A percentile compares a stretch with the other conserved stretches of the same genome.
Evolutionary conservation across 306 rosid genomes (phyloP).

Genomic region (Hippophae tibetana): DNA sequence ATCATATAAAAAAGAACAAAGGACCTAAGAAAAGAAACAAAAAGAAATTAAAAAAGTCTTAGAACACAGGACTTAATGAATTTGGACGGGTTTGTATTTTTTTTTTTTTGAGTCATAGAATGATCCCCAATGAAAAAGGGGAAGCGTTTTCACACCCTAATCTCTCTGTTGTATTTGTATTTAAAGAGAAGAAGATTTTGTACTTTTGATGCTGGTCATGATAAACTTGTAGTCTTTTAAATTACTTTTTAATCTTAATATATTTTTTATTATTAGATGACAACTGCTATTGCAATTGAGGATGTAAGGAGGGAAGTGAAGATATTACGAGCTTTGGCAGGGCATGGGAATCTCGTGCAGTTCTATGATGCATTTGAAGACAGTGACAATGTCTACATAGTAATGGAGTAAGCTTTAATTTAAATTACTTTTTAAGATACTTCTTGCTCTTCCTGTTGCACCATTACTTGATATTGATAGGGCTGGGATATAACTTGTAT

Average conservation of each 20-base stretch:
- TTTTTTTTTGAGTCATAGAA: no score
- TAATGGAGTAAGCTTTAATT: conserved; percentile 82
- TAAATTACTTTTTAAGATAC: conserved; percentile 13
- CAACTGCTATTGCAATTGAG: conserved; percentile 93
- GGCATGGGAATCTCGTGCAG: conserved; percentile 73
- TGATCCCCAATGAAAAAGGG: no score
- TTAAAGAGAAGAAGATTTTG: no score
- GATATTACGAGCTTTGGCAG: conserved; percentile 85
- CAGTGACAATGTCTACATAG: conserved; percentile 92
- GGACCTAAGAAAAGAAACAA: no score
- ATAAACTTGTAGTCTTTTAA: not conserved
- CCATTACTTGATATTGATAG: not conserved
- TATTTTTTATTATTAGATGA: conserved; percentile 56
- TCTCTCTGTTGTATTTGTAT: no score
- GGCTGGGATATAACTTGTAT: not conserved
- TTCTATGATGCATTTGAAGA: conserved; percentile 96
- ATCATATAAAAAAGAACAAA: no score
- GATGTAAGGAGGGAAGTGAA: conserved; percentile 98
- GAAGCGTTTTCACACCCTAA: no score
- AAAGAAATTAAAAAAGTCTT: no score
- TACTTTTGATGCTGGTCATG: no score
- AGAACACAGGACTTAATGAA: no score
- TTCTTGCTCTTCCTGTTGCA: conserved; percentile 3
- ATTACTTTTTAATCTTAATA: conserved; percentile 6
- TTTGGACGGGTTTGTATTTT: no score